A percentile compares a stretch with the other conserved stretches of the same genome.
Conservation (phyloP, 1,284 basidiomycete genomes). For the Boletus subluridellus region DNA sequence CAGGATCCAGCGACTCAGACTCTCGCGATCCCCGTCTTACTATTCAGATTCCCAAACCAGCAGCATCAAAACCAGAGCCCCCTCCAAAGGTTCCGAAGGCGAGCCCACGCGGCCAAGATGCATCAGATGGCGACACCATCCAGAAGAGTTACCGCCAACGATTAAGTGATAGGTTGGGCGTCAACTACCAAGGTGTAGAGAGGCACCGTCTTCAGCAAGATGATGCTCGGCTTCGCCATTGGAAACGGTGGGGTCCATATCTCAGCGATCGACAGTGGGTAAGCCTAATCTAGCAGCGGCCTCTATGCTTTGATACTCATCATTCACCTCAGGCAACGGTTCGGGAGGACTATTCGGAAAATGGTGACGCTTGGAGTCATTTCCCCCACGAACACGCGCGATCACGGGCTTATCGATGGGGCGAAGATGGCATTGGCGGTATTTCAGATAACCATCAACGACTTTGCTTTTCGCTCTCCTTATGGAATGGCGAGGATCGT, state of each 20-base stretch:
- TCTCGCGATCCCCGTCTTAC: slow-evolving; percentile 51
- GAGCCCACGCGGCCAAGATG: slow-evolving; percentile 31
- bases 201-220: slow-evolving; percentile 71
- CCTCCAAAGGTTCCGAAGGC: slow-evolving; percentile 48
- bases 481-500: slow-evolving; percentile 94
- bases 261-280: slow-evolving; percentile 97
- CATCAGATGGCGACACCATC: slow-evolving; percentile 22
- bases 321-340: slow-evolving; percentile 75
- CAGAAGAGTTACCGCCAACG: slow-evolving; percentile 51
- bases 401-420: slow-evolving; percentile 96
- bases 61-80: slow-evolving; percentile 32
- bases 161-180: slow-evolving; percentile 56
- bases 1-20: slow-evolving; percentile 31
- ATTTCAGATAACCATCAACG: slow-evolving; percentile 96
- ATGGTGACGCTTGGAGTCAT: slow-evolving; percentile 97
- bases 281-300: slow-evolving; percentile 25
- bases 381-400: slow-evolving; percentile 96
- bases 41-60: slow-evolving; percentile 73
- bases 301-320: slow-evolving; percentile 7
- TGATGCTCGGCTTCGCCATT: slow-evolving; percentile 68
- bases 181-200: slow-evolving; percentile 65
- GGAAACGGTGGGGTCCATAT: slow-evolving; percentile 99
- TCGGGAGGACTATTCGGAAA: slow-evolving; percentile 93
- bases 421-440: slow-evolving; percentile 95
- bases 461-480: slow-evolving; percentile 83